A percentile compares a stretch with the other conserved stretches of the same genome.
Conservation (phyloP, 495 filamentous ascomycete species). For the Pseudevernia furfuracea region DNA sequence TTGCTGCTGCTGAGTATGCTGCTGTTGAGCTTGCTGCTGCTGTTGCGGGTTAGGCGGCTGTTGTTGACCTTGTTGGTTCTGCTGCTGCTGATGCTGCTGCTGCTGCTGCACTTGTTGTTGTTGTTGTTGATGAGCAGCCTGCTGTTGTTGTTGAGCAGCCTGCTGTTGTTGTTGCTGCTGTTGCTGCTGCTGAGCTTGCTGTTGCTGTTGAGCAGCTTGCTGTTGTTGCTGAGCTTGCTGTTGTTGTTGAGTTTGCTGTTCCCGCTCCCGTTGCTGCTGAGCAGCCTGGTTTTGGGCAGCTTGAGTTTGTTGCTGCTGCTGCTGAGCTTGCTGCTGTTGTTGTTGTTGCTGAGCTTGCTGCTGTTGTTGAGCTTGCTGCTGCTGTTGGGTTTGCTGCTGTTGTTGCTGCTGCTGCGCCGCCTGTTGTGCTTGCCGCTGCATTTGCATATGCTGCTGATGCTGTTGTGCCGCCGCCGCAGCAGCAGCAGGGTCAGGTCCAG, state of each 20-base stretch:
- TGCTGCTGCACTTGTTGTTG: conserved; percentile 28
- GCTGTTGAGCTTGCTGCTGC: conserved; percentile 33
- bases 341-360: conserved; percentile 30
- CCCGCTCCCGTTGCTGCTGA: conserved; percentile 27
- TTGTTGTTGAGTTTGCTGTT: conserved; percentile 35
- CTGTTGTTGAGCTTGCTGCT: conserved; percentile 23
- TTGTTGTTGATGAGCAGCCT: conserved; percentile 25
- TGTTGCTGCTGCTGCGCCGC: conserved; percentile 8
- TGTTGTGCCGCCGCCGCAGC: conserved; percentile 32
- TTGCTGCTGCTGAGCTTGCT: conserved; percentile 24
- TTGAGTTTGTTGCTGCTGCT: neutral
- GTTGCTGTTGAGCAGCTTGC: conserved; percentile 27
- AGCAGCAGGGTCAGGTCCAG: conserved; percentile 20
- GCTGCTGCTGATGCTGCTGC: conserved; percentile 32
- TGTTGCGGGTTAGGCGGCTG: conserved; percentile 19
- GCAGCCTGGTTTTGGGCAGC: conserved; percentile 1
- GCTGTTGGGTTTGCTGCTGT: conserved; percentile 31
- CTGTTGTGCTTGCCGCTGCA: conserved; percentile 11
- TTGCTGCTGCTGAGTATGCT: conserved; percentile 32
- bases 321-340: conserved; percentile 1
- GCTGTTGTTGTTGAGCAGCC: conserved; percentile 17
- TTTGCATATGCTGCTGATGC: conserved; percentile 33
- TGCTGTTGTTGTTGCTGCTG: conserved; percentile 21
- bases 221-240: conserved; percentile 25
- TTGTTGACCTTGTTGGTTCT: conserved; percentile 18